These are phyloP conservation scores for Paramarasmius palmivorus DNA, from an alignment of 1,284 basidiomycete genomes.

Conservation along the genomic window DNA sequence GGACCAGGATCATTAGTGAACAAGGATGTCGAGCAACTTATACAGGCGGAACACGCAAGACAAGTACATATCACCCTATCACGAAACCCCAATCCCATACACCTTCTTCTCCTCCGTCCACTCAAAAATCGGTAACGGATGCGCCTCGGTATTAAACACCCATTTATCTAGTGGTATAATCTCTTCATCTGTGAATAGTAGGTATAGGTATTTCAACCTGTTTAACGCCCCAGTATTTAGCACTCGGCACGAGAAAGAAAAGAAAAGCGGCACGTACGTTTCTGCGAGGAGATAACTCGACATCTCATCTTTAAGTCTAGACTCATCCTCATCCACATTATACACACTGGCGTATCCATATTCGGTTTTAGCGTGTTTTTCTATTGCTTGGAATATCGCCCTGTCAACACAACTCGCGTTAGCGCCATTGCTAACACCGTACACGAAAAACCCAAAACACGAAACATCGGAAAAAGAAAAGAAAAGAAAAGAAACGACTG, in stretches of 20 bases:
- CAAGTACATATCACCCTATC: no score
- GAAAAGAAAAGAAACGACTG: constrained; percentile 41
- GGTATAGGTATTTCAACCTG: constrained; percentile 69
- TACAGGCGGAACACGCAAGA: no score
- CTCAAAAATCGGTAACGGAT: constrained; percentile 74
- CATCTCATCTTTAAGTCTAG: constrained; percentile 50
- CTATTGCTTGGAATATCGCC: constrained; percentile 59
- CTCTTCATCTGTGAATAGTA: constrained; percentile 60
- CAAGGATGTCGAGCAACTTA: no score
- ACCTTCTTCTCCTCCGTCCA: constrained; percentile 56
- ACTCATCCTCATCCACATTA: constrained; percentile 41
- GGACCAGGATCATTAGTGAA: no score
- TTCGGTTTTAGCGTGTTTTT: constrained; percentile 53
- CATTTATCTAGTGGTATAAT: constrained; percentile 67
- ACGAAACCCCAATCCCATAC: no score
- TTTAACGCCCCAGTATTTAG: constrained; percentile 14
- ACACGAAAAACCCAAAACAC: no score
- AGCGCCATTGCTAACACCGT: no score
- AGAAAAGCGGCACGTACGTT: constrained; percentile 39
- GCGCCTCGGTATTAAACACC: constrained; percentile 88
- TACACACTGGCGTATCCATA: constrained; percentile 61
- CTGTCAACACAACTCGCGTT: no score
- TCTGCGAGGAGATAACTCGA: constrained; percentile 72
- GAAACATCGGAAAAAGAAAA: no score
- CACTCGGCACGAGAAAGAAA: neutral